These are phyloP conservation scores for Strobilomyces dryophilus DNA, from an alignment of 768 basidiomycete species.

Conservation along the genomic window DNA sequence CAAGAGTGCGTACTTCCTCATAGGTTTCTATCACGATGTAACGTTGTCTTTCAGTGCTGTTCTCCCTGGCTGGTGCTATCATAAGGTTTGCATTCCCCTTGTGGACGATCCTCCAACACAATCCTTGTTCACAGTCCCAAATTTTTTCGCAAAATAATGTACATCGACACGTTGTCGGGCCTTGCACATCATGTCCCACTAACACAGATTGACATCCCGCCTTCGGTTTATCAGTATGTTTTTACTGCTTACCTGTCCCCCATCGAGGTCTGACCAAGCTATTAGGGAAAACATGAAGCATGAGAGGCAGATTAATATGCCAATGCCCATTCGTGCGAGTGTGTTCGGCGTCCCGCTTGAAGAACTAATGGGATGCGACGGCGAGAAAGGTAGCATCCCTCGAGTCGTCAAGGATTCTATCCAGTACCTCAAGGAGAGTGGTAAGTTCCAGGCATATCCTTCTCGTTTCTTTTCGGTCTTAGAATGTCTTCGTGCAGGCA, in stretches of 20 bases:
- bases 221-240: conserved; percentile 76
- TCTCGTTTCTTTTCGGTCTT: not conserved
- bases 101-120: not conserved
- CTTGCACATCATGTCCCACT: conserved; percentile 74
- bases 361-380: conserved; percentile 78
- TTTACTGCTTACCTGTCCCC: not conserved
- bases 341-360: conserved; percentile 80
- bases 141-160: conserved; percentile 81
- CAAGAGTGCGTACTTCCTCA: conserved; percentile 53
- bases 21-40: not conserved
- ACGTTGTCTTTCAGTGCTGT: conserved; percentile 57
- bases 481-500: conserved; percentile 27
- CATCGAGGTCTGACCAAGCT: not conserved
- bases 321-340: conserved; percentile 54
- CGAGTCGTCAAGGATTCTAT: conserved; percentile 74
- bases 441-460: conserved; percentile 11
- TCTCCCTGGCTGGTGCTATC: conserved; percentile 82
- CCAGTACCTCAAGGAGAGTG: conserved; percentile 63
- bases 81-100: conserved; percentile 54
- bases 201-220: conserved; percentile 84
- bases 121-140: conserved; percentile 59
- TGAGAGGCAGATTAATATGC: conserved; percentile 66
- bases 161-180: conserved; percentile 72
- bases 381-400: conserved; percentile 81
- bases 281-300: conserved; percentile 74